phyloP scores from a whole-genome alignment of 495 filamentous ascomycete genomes.

The Aspergillus panamensis region DNA sequence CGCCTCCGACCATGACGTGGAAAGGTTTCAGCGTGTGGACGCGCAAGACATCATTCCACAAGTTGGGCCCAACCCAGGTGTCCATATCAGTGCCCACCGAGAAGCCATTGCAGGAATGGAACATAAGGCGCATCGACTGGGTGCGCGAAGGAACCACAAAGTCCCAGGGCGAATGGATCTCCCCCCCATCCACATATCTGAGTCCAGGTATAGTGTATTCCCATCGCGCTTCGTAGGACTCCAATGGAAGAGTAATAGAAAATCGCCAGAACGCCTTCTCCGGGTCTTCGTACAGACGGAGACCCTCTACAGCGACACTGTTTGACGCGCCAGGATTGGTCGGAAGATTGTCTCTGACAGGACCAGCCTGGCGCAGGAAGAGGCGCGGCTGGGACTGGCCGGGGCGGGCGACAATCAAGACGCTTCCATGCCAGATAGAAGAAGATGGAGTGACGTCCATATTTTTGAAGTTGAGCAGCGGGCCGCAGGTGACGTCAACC shows the following conservation, averaged over 20 bases:
- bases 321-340: conserved; percentile 7
- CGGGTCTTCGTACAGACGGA: conserved; percentile 76
- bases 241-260: conserved; percentile 51
- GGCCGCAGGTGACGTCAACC: conserved; percentile 70
- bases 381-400: conserved; percentile 52
- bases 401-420: conserved; percentile 72
- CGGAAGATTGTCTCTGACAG: conserved; percentile 24
- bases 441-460: conserved; percentile 60
- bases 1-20: conserved; percentile 94
- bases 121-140: conserved; percentile 92
- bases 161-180: conserved; percentile 39
- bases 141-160: conserved; percentile 75
- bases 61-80: conserved; percentile 72
- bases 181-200: conserved; percentile 34
- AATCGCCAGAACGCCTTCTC: conserved; percentile 82
- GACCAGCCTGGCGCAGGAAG: conserved; percentile 44
- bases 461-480: conserved; percentile 77
- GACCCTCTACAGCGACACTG: conserved; percentile 40
- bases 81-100: conserved; percentile 88
- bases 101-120: conserved; percentile 96
- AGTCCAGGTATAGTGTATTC: conserved; percentile 46
- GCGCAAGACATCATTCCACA: conserved; percentile 90
- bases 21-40: conserved; percentile 67
- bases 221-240: conserved; percentile 47
- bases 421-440: conserved; percentile 73